Evolutionary conservation across 179 eudicot species (phyloP).

Genomic region (Kewa caespitosa): DNA sequence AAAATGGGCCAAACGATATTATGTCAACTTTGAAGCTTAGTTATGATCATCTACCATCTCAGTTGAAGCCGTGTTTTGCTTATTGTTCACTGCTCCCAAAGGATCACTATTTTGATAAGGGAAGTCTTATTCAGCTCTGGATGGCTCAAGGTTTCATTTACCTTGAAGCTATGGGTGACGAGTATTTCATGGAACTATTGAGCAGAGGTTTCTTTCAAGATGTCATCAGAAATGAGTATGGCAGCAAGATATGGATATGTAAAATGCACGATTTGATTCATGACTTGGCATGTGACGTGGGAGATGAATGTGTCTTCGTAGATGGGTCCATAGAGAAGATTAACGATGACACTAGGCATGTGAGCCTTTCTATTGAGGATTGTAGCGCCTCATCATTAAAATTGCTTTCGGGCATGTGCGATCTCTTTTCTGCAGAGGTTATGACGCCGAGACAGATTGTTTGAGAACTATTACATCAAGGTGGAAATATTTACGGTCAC

Average conservation of each 20-base stretch:
- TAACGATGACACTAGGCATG: background rate
- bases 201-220: slow-evolving; percentile 23
- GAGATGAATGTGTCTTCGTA: background rate
- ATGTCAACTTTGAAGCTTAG: slow-evolving; percentile 27
- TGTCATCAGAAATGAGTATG: background rate
- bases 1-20: background rate
- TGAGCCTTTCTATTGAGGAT: background rate
- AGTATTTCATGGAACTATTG: slow-evolving; percentile 12
- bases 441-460: background rate
- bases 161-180: slow-evolving; percentile 25
- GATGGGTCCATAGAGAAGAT: background rate
- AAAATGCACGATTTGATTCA: background rate
- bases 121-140: slow-evolving; percentile 26
- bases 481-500: background rate
- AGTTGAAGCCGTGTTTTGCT: slow-evolving; percentile 30
- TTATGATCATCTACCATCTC: slow-evolving; percentile 25
- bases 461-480: background rate
- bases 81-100: slow-evolving; percentile 35
- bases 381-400: background rate
- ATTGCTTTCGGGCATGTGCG: background rate
- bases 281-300: background rate
- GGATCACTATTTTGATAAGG: background rate
- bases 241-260: background rate
- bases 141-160: slow-evolving; percentile 32
- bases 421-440: background rate